Evolutionary conservation across 2,329 filamentous ascomycete species (phyloP), one percentile per base, ranked within the genome.

Genomic region (Aureobasidium sp.): DNA sequence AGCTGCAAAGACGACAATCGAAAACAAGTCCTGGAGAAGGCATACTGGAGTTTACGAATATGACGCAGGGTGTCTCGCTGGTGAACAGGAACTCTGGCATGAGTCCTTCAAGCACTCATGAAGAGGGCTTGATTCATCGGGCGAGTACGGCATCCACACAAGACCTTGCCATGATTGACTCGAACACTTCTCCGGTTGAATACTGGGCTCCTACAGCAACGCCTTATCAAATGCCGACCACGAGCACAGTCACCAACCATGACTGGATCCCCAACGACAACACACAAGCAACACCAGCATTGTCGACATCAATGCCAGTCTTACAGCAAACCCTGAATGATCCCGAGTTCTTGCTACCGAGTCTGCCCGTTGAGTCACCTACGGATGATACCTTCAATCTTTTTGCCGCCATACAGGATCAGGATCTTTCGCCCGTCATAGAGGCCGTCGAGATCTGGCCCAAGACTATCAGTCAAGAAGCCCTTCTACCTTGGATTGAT

Each of bases 401-500:
- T 1, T 69, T 70, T 34, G 65, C 63, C 12, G 64, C 66, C 6
- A 66, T 69, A 7, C 53, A 61, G 8, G 63, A 75, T 65, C 66
- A 74, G 69, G 66, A 73, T 69, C 37, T 76, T 70, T 65, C 69
- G 63, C 47, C 68, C 59, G 49, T 69, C 65, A 17, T 61, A 15
- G 52, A 63, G 44, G 52, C 62, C 11, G 68, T 67, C 9, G 68
- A 72, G 31, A 66, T 73, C 41, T 78, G 76, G 76, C 76, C 75
- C 1, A 51, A 69, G 0, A 72, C 68, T 6, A 76, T 78, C 60
- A 71, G 70, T 45, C 76, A 78, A 62, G 72, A 72, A 1, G 76
- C 74, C 25, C 71, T 78, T 27, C 61, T 71, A 14, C 68, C 68
- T 0, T 71, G 69, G 69, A 71, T 78, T 20, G 75, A 78, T 47